phyloP scores from a whole-genome alignment of 257 asterid genomes.

The Solanum peruvianum region DNA sequence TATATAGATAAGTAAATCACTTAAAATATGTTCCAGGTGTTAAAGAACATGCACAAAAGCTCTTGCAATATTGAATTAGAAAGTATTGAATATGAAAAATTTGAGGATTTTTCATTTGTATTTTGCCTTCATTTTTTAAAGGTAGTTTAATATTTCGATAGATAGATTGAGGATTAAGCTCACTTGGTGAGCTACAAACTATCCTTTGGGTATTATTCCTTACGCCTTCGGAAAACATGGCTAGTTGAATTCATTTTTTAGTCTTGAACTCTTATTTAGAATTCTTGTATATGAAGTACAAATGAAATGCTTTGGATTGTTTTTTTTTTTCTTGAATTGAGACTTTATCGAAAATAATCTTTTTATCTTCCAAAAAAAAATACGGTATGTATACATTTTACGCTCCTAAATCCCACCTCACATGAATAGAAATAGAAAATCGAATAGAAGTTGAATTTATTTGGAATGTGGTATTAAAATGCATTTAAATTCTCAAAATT shows the following conservation, averaged over 20 bases:
- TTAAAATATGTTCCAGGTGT: neutral
- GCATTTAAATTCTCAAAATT: neutral
- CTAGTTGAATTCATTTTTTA: no score
- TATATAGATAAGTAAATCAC: neutral
- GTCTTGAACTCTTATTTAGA: neutral
- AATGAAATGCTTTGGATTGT: neutral
- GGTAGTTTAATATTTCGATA: neutral
- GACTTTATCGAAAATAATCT: neutral
- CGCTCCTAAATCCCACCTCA: neutral
- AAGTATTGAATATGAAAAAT: neutral
- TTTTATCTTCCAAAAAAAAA: rapidly evolving
- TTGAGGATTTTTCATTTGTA: neutral
- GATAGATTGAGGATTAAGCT: neutral
- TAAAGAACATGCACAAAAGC: neutral
- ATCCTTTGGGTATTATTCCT: neutral
- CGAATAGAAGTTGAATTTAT: neutral
- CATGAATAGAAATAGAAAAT: no score
- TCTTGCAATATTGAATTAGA: neutral
- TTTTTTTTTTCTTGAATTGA: no score
- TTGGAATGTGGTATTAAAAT: neutral
- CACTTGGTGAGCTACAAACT: neutral
- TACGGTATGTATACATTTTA: neutral
- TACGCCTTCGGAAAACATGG: neutral
- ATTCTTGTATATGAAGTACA: neutral
- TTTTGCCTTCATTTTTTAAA: no score